phyloP scores from a whole-genome alignment of 192 early-diverging fungal species.

The Umbelopsis sp. region DNA sequence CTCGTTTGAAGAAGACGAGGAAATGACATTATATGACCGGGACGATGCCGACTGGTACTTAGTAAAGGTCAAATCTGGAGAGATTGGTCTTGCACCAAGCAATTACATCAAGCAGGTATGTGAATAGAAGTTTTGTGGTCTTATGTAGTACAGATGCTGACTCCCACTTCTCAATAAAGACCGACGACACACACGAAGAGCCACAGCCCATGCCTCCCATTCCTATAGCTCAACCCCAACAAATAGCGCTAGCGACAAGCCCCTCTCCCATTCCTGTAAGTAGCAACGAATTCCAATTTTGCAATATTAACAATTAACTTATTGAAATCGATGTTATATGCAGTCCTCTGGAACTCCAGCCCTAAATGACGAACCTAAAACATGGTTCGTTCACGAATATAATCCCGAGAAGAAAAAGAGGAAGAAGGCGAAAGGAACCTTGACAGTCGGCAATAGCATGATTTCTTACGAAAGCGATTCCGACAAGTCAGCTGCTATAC shows the following conservation, averaged over 20 bases:
- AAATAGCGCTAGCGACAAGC: neutral
- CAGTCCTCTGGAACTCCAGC: neutral
- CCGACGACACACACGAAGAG: neutral
- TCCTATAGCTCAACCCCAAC: neutral
- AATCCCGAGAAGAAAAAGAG: constrained; percentile 73
- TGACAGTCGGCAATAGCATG: constrained; percentile 63
- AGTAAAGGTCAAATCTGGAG: constrained; percentile 62
- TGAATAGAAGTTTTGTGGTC: neutral
- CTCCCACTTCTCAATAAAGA: neutral
- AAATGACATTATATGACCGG: constrained; percentile 76
- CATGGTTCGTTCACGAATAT: constrained; percentile 60
- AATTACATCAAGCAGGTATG: constrained; percentile 47
- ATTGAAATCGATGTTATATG: neutral
- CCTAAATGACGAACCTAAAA: constrained; percentile 41
- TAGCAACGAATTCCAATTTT: neutral
- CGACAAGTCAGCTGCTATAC: constrained; percentile 59
- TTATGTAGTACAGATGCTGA: neutral
- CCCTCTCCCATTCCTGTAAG: neutral
- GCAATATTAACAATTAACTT: constrained; percentile 6
- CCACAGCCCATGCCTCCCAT: neutral
- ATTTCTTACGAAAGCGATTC: constrained; percentile 66
- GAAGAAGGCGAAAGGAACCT: constrained; percentile 65
- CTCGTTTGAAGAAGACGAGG: constrained; percentile 71
- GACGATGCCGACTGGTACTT: constrained; percentile 95
- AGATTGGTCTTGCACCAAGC: constrained; percentile 84